A percentile compares a stretch with the other conserved stretches of the same genome.
Evolutionary conservation across 345 rosid genomes (phyloP).

Genomic region (Murraya paniculata): DNA sequence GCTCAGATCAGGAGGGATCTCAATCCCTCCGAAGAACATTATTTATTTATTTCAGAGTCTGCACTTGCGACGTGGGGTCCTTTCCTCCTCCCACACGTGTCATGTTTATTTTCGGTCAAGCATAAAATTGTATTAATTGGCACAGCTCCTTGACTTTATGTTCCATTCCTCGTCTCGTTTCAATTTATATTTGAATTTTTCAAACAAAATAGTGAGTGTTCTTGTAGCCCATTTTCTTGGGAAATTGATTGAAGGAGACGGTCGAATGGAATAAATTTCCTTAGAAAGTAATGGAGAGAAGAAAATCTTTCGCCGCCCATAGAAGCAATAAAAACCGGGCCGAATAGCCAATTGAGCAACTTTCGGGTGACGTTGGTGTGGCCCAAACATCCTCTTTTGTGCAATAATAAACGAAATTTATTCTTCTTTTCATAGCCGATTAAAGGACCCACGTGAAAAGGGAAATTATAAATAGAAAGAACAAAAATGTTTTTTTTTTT

Average conservation of each 20-base stretch:
- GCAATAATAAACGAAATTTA: neutral
- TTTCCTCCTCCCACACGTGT: constrained; percentile 10
- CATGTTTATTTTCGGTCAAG: neutral
- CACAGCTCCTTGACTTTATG: neutral
- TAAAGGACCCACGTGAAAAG: neutral
- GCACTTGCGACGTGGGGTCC: constrained; percentile 17
- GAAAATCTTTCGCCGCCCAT: neutral
- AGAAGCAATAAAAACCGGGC: neutral
- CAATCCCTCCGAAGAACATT: too few relatives aligned
- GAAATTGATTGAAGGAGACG: too few relatives aligned
- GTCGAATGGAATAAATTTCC: too few relatives aligned
- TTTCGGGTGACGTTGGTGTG: neutral
- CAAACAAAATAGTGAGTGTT: too few relatives aligned
- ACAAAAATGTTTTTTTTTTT: too few relatives aligned
- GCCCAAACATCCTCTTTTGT: neutral
- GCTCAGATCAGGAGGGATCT: too few relatives aligned
- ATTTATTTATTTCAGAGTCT: neutral
- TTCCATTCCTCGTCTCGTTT: neutral
- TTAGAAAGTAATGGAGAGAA: neutral
- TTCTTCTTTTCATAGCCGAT: neutral
- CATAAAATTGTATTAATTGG: neutral
- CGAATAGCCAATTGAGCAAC: neutral
- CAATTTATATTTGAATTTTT: too few relatives aligned
- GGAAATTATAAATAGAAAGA: too few relatives aligned
- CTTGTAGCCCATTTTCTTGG: neutral